Percentiles rank a stretch among this genome's conserved stretches.
phyloP scores from a whole-genome alignment of 2,329 filamentous ascomycete species.

The Penicillium sp. region DNA sequence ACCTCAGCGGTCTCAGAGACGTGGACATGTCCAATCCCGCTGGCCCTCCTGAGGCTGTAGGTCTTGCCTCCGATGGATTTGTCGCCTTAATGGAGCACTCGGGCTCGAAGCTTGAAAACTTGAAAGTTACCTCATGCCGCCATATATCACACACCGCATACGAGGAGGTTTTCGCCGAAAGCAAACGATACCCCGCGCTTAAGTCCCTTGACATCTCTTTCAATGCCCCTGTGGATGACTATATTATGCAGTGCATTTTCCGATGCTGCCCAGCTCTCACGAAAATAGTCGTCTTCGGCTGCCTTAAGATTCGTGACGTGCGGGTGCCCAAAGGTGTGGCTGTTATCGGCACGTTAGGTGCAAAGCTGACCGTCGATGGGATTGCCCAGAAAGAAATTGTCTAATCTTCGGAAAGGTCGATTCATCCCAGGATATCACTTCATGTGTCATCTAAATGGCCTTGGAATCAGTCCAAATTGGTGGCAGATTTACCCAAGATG shows the following conservation, averaged over 20 bases:
- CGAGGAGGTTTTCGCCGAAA: slow-evolving; percentile 67
- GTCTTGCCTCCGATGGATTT: slow-evolving; percentile 75
- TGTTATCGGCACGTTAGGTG: slow-evolving; percentile 51
- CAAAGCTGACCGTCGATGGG: slow-evolving; percentile 12
- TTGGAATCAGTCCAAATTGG: too few species aligned
- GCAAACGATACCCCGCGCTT: slow-evolving; percentile 65
- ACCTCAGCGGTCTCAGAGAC: slow-evolving; percentile 75
- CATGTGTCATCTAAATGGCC: too few species aligned
- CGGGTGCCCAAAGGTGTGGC: slow-evolving; percentile 58
- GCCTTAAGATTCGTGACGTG: slow-evolving; percentile 59
- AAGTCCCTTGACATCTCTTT: slow-evolving; percentile 75
- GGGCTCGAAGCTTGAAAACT: slow-evolving; percentile 59
- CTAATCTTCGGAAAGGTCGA: not conserved
- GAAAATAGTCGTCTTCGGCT: slow-evolving; percentile 62
- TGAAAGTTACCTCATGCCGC: slow-evolving; percentile 82
- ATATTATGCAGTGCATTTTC: slow-evolving; percentile 46
- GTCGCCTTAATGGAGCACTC: slow-evolving; percentile 82
- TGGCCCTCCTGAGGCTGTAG: slow-evolving; percentile 62
- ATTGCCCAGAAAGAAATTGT: slow-evolving; percentile 7
- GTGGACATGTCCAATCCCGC: slow-evolving; percentile 70
- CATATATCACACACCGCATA: slow-evolving; percentile 74
- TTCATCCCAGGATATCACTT: not conserved
- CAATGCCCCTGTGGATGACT: slow-evolving; percentile 46
- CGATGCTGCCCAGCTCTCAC: slow-evolving; percentile 47
- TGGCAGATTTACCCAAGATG: not conserved